phyloP scores from a whole-genome alignment of 345 rosid genomes.

The Erucastrum elatum region DNA sequence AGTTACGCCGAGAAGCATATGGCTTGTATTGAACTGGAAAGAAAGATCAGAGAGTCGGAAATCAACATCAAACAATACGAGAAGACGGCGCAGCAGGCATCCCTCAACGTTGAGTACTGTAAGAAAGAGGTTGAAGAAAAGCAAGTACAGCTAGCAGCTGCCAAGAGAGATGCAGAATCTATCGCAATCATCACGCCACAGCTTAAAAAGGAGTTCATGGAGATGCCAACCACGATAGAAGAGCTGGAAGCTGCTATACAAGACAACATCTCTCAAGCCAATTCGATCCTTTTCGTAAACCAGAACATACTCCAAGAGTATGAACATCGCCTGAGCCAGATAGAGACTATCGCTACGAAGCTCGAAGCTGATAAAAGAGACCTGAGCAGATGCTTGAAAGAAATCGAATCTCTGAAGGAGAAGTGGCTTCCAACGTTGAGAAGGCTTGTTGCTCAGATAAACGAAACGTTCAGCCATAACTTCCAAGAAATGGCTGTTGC shows the following conservation, averaged over 20 bases:
- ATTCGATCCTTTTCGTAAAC: constrained; percentile 78
- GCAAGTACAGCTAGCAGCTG: constrained; percentile 55
- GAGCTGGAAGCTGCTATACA: constrained; percentile 90
- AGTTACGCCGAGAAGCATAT: constrained; percentile 58
- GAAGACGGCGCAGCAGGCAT: constrained; percentile 63
- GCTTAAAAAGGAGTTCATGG: constrained; percentile 70
- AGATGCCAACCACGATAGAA: constrained; percentile 84
- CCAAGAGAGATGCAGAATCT: constrained; percentile 83
- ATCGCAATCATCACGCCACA: constrained; percentile 74
- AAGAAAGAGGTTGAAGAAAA: constrained; percentile 60
- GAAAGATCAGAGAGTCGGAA: constrained; percentile 80
- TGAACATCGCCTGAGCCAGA: constrained; percentile 72
- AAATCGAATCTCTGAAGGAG: constrained; percentile 70
- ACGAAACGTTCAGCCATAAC: constrained; percentile 84
- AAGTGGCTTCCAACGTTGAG: constrained; percentile 91
- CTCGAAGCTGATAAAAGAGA: constrained; percentile 68
- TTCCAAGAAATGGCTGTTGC: constrained; percentile 98
- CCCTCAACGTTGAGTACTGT: constrained; percentile 54
- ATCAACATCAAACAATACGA: constrained; percentile 65
- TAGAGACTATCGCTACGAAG: constrained; percentile 48
- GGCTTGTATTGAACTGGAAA: constrained; percentile 72
- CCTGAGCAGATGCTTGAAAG: constrained; percentile 52
- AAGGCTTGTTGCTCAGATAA: constrained; percentile 74
- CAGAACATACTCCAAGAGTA: constrained; percentile 80
- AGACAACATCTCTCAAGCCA: constrained; percentile 77